A percentile compares a stretch with the other conserved stretches of the same genome.
These are phyloP conservation scores for Aspergillus affinis DNA, from an alignment of 495 filamentous ascomycete genomes.

Conservation along the genomic window DNA sequence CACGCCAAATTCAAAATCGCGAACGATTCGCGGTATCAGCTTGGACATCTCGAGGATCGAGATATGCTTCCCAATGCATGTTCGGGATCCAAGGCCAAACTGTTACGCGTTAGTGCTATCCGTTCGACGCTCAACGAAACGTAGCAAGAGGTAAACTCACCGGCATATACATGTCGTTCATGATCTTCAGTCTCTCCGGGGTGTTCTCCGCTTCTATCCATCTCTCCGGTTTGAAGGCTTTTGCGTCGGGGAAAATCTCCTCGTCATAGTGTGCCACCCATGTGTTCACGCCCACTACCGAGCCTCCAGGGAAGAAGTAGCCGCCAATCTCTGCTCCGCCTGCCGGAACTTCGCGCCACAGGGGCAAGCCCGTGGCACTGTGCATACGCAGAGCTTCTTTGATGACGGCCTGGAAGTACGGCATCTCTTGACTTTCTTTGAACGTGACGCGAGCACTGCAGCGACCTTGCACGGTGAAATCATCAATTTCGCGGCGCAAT, in stretches of 20 bases:
- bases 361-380: slow-evolving; percentile 37
- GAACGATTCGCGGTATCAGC: slow-evolving; percentile 45
- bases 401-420: slow-evolving; percentile 49
- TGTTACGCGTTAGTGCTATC: slow-evolving; percentile 15
- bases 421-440: slow-evolving; percentile 50
- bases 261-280: slow-evolving; percentile 54
- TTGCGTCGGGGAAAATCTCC: slow-evolving; percentile 43
- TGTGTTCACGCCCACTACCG: slow-evolving; percentile 52
- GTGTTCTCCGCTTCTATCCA: slow-evolving; percentile 37
- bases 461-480: slow-evolving; percentile 27
- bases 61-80: slow-evolving; percentile 50
- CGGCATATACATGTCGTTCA: slow-evolving; percentile 48
- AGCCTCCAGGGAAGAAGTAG: slow-evolving; percentile 39
- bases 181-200: slow-evolving; percentile 31
- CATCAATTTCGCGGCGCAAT: slow-evolving; percentile 47
- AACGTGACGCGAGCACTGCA: slow-evolving; percentile 38
- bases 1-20: slow-evolving; percentile 40
- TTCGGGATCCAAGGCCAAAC: slow-evolving; percentile 48
- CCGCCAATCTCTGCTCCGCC: slow-evolving; percentile 39
- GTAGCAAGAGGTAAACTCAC: slow-evolving; percentile 18
- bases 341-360: slow-evolving; percentile 41
- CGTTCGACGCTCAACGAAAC: background rate
- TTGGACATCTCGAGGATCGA: slow-evolving; percentile 49
- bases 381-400: slow-evolving; percentile 47
- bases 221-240: slow-evolving; percentile 34